Evolutionary conservation across 768 basidiomycete species (phyloP), one percentile per base, ranked within the genome.

Genomic region (Russula ochroleuca): DNA sequence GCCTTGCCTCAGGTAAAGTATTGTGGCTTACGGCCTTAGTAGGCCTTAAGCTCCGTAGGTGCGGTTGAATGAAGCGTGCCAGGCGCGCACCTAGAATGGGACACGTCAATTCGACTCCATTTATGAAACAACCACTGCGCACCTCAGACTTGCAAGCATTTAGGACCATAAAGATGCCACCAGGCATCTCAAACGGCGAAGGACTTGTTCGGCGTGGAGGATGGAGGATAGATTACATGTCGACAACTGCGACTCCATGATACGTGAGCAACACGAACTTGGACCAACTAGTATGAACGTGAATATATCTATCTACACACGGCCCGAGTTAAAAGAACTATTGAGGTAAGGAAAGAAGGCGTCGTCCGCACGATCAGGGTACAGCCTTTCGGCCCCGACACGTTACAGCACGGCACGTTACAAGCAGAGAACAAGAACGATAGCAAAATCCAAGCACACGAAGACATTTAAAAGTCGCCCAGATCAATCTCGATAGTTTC

Each of bases 401-500:
- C 25, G 19, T 35, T 33, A 23, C 41, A 19, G 40, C 38, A 51
- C 33, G 40, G 6, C 41, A 47, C n/a, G 45, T 35, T 35, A 63
- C 33, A 57, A 37, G 21, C 25, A 50, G 33, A 51, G 17, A 28
- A 45, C 38, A 45, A 59, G 43, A 48, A 62, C 15, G 47, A 38
- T 25, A 62, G 54, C n/a, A 47, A 50, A 21, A 41, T 52, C 35
- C 49, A 58, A 52, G 48, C 23, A 35, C 17, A 25, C 11, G 15
- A 1, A 47, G 21, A 54, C 38, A 50, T 61, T 67, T 59, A 91
- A 73, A 91, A 91, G 74, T 91, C 89, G 56, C 89, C 89, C 50
- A 91, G 77, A 72, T 91, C 88, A 63, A 91, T 80, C 67, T 91
- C 88, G 67, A 91, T 80, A 33, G 80, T 80, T 53, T 87, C 84